Evolutionary conservation across 1,284 basidiomycete genomes (phyloP).

Genomic region (Tilletia indica): DNA sequence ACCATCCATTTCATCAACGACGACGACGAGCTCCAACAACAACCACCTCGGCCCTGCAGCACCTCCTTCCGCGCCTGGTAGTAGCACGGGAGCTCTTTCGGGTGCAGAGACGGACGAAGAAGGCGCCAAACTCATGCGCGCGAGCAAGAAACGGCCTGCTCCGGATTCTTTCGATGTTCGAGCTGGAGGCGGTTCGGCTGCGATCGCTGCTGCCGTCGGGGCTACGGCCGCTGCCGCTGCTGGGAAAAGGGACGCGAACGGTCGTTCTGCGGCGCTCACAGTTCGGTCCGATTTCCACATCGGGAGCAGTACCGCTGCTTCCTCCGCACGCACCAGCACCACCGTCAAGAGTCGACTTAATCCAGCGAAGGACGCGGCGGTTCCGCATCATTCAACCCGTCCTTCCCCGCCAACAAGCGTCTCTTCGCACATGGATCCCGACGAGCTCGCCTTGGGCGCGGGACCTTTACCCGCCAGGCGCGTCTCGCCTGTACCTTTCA

Average conservation of each 20-base stretch:
- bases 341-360: not conserved
- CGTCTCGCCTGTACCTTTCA: no score
- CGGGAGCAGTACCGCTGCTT: not conserved
- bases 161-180: constrained; percentile 6
- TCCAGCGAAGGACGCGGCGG: not conserved
- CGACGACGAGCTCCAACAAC: no score
- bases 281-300: not conserved
- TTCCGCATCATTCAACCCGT: no score
- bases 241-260: not conserved
- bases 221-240: not conserved
- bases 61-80: no score
- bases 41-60: no score
- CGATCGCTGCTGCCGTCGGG: no score
- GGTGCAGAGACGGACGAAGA: not conserved
- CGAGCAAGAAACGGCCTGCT: not conserved
- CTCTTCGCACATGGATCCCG: not conserved
- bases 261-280: not conserved
- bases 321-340: not conserved
- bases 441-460: not conserved
- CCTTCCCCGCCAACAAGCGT: not conserved
- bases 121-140: not conserved
- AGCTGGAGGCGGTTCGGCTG: not conserved
- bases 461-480: no score
- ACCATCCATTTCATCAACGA: not conserved
- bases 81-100: not conserved